Conservation (phyloP, 805 yeast genomes). For the Starmerella asiatica region DNA sequence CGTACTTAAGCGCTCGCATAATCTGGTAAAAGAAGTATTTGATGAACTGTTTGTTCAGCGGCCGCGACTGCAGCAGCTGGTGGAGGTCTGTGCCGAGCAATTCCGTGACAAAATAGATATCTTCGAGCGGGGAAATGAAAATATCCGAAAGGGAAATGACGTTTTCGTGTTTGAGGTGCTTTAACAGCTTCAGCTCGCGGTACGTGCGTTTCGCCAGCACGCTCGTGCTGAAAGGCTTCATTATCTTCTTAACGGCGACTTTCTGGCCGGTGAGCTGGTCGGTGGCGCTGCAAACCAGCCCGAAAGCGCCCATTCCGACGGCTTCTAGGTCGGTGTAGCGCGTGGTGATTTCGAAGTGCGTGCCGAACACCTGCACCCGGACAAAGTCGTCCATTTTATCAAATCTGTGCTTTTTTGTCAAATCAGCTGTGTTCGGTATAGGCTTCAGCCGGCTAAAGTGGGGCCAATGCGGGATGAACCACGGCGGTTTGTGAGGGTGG, state of each 20-base stretch:
- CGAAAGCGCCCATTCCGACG: slow-evolving; percentile 99
- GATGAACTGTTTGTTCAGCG: slow-evolving; percentile 88
- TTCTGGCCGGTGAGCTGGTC: slow-evolving; percentile 82
- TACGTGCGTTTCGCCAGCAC: slow-evolving; percentile 93
- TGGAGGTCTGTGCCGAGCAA: slow-evolving; percentile 94
- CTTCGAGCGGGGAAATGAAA: slow-evolving; percentile 87
- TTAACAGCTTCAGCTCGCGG: slow-evolving; percentile 83
- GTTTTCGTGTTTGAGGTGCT: slow-evolving; percentile 89
- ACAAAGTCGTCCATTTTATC: slow-evolving; percentile 22
- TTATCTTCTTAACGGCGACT: slow-evolving; percentile 93
- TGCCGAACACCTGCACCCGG: slow-evolving; percentile 22
- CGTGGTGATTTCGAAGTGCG: slow-evolving; percentile 23
- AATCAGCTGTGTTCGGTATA: too few species aligned
- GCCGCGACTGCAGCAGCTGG: slow-evolving; percentile 78
- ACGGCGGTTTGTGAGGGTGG: too few species aligned
- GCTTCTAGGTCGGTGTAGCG: slow-evolving; percentile 80
- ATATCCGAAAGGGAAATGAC: slow-evolving; percentile 86
- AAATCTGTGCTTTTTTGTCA: too few species aligned
- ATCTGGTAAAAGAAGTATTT: slow-evolving; percentile 95
- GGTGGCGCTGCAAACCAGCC: slow-evolving; percentile 90
- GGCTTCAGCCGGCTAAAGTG: too few species aligned
- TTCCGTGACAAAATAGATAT: slow-evolving; percentile 90
- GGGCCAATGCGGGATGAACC: too few species aligned
- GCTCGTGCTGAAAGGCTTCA: slow-evolving; percentile 93
- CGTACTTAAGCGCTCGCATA: slow-evolving; percentile 71